These are phyloP conservation scores for Lecanicillium sp. DNA, from an alignment of 2,329 filamentous ascomycete species.

Conservation along the genomic window DNA sequence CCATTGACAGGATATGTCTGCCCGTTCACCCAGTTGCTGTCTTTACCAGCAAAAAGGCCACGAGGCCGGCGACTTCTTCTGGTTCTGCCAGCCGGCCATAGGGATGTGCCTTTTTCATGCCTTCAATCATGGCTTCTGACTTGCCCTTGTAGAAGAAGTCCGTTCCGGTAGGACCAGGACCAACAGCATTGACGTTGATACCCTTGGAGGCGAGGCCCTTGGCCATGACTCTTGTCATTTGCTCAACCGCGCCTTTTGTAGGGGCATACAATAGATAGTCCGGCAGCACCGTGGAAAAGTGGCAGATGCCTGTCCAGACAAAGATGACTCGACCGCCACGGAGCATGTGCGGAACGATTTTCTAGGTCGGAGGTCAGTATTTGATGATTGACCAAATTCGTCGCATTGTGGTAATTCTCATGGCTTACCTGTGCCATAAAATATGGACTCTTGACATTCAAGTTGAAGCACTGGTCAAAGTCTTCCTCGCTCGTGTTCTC, in stretches of 20 bases:
- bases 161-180: slow-evolving; percentile 40
- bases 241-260: slow-evolving; percentile 52
- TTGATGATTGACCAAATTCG: no score
- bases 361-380: slow-evolving; percentile 21
- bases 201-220: slow-evolving; percentile 45
- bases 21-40: slow-evolving; percentile 14
- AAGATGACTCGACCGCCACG: slow-evolving; percentile 42
- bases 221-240: slow-evolving; percentile 44
- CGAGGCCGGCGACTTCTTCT: slow-evolving; percentile 13
- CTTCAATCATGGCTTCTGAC: slow-evolving; percentile 34
- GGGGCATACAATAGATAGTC: slow-evolving; percentile 43
- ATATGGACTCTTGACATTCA: slow-evolving; percentile 51
- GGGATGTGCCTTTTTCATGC: slow-evolving; percentile 20
- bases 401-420: no score
- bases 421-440: slow-evolving; percentile 36
- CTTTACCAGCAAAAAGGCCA: slow-evolving; percentile 12
- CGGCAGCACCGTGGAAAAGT: slow-evolving; percentile 29
- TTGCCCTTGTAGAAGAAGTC: slow-evolving; percentile 47
- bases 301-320: slow-evolving; percentile 35
- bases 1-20: slow-evolving; percentile 15
- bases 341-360: slow-evolving; percentile 41
- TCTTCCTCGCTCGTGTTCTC: slow-evolving; percentile 38
- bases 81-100: slow-evolving; percentile 14
- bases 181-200: slow-evolving; percentile 37
- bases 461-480: slow-evolving; percentile 38